Evolutionary conservation across 495 filamentous ascomycete genomes (phyloP).

Genomic region (Trichoderma erinaceum): DNA sequence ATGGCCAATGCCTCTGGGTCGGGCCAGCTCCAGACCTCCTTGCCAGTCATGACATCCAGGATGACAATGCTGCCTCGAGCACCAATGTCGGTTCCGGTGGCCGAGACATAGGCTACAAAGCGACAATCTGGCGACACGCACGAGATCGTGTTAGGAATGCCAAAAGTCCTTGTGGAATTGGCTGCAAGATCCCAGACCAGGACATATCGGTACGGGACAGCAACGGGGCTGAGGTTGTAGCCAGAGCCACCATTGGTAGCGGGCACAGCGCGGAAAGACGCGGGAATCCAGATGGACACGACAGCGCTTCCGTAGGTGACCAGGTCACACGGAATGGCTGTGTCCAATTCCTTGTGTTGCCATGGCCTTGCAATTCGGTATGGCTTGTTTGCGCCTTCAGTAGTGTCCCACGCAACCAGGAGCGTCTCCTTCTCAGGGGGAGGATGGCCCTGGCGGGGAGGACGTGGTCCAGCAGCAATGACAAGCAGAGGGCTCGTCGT

Average conservation of each 20-base stretch:
- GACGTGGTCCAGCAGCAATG: slow-evolving; percentile 30
- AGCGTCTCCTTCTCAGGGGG: slow-evolving; percentile 31
- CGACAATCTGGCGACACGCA: slow-evolving; percentile 33
- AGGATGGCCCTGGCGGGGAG: slow-evolving; percentile 29
- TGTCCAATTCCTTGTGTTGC: slow-evolving; percentile 33
- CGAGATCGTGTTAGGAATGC: slow-evolving; percentile 30
- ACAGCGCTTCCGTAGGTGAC: slow-evolving; percentile 30
- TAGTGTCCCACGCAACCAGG: slow-evolving; percentile 30
- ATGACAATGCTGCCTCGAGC: slow-evolving; percentile 28
- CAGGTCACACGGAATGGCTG: slow-evolving; percentile 28
- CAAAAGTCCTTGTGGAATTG: slow-evolving; percentile 28
- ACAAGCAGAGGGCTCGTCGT: slow-evolving; percentile 30
- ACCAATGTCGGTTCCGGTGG: slow-evolving; percentile 25
- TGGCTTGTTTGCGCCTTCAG: slow-evolving; percentile 21
- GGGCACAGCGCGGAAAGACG: slow-evolving; percentile 28
- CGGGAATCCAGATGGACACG: slow-evolving; percentile 35
- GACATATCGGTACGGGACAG: slow-evolving; percentile 28
- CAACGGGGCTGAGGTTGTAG: slow-evolving; percentile 27
- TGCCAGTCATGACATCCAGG: slow-evolving; percentile 30
- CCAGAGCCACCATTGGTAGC: slow-evolving; percentile 22
- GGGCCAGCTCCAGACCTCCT: slow-evolving; percentile 31
- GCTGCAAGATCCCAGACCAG: slow-evolving; percentile 33
- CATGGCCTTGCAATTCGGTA: slow-evolving; percentile 33
- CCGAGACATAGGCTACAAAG: slow-evolving; percentile 30
- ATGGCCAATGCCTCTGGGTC: slow-evolving; percentile 25